Conservation (phyloP, 371 early-diverging fungal genomes). For the Batrachochytrium dendrobatidis region DNA sequence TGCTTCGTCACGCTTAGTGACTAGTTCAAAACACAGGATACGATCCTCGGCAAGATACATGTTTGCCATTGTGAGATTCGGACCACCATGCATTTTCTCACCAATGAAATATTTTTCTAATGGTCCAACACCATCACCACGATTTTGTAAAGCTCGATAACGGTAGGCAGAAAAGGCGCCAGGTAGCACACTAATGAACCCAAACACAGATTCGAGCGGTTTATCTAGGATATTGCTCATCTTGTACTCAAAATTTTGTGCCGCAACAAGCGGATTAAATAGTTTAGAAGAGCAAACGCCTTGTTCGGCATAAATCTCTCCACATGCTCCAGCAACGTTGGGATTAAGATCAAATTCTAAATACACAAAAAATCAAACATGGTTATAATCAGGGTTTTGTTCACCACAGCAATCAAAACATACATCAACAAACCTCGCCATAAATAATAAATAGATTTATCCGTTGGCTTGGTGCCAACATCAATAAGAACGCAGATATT, state of each 20-base stretch:
- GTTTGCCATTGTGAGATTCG: slow-evolving; percentile 33
- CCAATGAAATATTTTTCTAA: slow-evolving; percentile 87
- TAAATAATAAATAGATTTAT: slow-evolving; percentile 72
- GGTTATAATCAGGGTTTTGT: not conserved
- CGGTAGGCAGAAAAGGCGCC: slow-evolving; percentile 96
- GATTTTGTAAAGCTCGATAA: slow-evolving; percentile 67
- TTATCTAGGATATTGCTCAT: slow-evolving; percentile 75
- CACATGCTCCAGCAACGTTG: slow-evolving; percentile 64
- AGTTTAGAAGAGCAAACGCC: slow-evolving; percentile 55
- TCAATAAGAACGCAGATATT: slow-evolving; percentile 68
- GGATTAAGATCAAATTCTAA: slow-evolving; percentile 32
- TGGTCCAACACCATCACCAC: slow-evolving; percentile 45
- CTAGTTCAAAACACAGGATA: slow-evolving; percentile 80
- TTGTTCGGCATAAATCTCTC: slow-evolving; percentile 34
- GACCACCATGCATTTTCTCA: slow-evolving; percentile 70
- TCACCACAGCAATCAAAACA: not conserved
- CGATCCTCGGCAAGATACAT: slow-evolving; percentile 68
- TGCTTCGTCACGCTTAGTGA: slow-evolving; percentile 63
- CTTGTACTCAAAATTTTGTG: slow-evolving; percentile 71
- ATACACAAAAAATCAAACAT: not conserved
- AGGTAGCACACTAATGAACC: slow-evolving; percentile 75
- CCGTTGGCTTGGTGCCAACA: slow-evolving; percentile 86
- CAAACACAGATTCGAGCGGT: slow-evolving; percentile 73
- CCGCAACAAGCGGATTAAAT: slow-evolving; percentile 82
- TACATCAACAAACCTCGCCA: slow-evolving; percentile 60